These are phyloP conservation scores for Fraxinus paxiana DNA, from an alignment of 305 asterid species.

Conservation along the genomic window DNA sequence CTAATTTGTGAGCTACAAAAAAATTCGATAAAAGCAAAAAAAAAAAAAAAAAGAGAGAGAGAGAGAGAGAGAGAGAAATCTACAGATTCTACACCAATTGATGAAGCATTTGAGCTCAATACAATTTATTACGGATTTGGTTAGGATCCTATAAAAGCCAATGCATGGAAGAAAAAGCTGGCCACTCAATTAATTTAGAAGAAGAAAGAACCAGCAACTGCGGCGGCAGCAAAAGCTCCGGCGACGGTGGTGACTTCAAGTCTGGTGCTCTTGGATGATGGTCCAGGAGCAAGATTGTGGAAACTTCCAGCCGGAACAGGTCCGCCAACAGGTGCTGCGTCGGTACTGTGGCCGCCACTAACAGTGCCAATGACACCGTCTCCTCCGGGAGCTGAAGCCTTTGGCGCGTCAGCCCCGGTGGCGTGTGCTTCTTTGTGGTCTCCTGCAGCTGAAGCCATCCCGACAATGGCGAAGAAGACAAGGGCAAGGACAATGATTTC, in stretches of 20 bases:
- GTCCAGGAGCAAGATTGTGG: conserved; percentile 16
- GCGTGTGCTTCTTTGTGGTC: background rate
- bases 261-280: conserved; percentile 17
- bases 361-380: conserved; percentile 14
- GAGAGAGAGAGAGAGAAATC: too few species aligned
- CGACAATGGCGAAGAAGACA: conserved; percentile 30
- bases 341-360: background rate
- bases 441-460: conserved; percentile 20
- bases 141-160: background rate
- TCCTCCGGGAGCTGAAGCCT: background rate
- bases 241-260: conserved; percentile 15
- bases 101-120: background rate
- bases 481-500: conserved; percentile 35
- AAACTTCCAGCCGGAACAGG: conserved; percentile 26
- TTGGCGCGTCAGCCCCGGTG: background rate
- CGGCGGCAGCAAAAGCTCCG: conserved; percentile 10
- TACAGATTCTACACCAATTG: background rate
- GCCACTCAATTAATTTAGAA: conserved; percentile 10
- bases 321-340: conserved; percentile 23
- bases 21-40: background rate
- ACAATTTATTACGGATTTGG: background rate
- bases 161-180: background rate
- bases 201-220: conserved; percentile 30
- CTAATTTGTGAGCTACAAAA: background rate
- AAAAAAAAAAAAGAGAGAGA: too few species aligned